These are phyloP conservation scores for Schwanniomyces polymorphus DNA, from an alignment of 805 yeast genomes.

Conservation along the genomic window DNA sequence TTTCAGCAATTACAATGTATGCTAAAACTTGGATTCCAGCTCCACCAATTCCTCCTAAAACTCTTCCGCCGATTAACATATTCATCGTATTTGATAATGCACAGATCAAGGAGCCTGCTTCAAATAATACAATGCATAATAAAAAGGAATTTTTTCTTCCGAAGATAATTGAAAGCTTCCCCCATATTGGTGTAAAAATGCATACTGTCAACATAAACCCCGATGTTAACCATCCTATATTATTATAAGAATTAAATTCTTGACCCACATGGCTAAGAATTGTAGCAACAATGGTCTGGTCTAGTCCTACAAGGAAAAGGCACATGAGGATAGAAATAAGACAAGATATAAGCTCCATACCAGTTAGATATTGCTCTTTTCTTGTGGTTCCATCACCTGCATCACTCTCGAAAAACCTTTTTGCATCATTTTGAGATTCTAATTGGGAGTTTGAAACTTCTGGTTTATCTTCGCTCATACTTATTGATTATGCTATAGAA, in stretches of 20 bases:
- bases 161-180: conserved; percentile 35
- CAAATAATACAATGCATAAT: conserved; percentile 23
- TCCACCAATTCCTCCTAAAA: conserved; percentile 37
- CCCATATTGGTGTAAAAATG: conserved; percentile 34
- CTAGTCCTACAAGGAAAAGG: conserved; percentile 37
- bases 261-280: conserved; percentile 35
- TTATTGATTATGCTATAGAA: too few species aligned
- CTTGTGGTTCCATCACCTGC: conserved; percentile 44
- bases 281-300: conserved; percentile 39
- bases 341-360: conserved; percentile 23
- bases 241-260: conserved; percentile 31
- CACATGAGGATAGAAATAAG: conserved; percentile 26
- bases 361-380: conserved; percentile 37
- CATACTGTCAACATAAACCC: conserved; percentile 37
- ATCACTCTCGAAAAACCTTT: conserved; percentile 27
- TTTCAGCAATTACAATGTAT: conserved; percentile 30
- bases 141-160: conserved; percentile 35
- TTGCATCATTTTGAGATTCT: neutral
- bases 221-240: conserved; percentile 39
- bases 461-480: too few species aligned
- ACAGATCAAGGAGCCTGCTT: conserved; percentile 37
- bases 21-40: conserved; percentile 32
- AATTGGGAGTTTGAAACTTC: neutral
- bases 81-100: conserved; percentile 37
- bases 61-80: conserved; percentile 42